phyloP scores from a whole-genome alignment of 805 yeast species.

The Metschnikowia picachoensis region DNA sequence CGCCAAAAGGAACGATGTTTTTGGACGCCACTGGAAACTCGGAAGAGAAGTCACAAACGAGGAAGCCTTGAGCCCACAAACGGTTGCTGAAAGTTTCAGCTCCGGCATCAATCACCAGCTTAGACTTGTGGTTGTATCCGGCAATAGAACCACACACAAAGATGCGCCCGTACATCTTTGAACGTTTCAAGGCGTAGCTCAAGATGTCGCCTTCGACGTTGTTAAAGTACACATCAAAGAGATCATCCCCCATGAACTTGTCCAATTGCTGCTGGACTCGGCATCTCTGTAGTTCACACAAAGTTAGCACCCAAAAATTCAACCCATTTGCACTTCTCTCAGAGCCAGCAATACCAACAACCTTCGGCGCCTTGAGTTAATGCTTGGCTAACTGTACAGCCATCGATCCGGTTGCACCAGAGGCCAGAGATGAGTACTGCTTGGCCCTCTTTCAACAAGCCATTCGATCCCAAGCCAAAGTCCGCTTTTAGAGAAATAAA shows the following conservation, averaged over 20 bases:
- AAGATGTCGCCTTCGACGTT: slow-evolving; percentile 62
- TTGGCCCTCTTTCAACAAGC: slow-evolving; percentile 43
- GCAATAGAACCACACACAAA: slow-evolving; percentile 64
- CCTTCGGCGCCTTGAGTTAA: slow-evolving; percentile 48
- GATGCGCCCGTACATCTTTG: slow-evolving; percentile 41
- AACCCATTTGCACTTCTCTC: slow-evolving; percentile 52
- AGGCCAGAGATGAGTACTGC: slow-evolving; percentile 55
- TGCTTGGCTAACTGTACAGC: slow-evolving; percentile 56
- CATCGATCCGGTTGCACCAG: slow-evolving; percentile 67
- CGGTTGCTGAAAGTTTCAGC: slow-evolving; percentile 45
- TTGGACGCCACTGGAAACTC: slow-evolving; percentile 36
- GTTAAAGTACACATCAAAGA: slow-evolving; percentile 54
- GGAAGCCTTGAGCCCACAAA: slow-evolving; percentile 50
- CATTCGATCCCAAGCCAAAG: slow-evolving; percentile 48
- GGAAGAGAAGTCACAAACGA: slow-evolving; percentile 41
- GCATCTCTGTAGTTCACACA: slow-evolving; percentile 51
- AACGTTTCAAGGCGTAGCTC: slow-evolving; percentile 37
- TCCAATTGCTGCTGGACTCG: slow-evolving; percentile 23
- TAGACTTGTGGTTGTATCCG: slow-evolving; percentile 46
- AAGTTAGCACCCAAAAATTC: slow-evolving; percentile 53
- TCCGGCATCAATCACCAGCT: slow-evolving; percentile 38
- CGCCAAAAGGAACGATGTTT: slow-evolving; percentile 21
- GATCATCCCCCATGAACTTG: slow-evolving; percentile 40
- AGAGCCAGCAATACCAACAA: slow-evolving; percentile 62
- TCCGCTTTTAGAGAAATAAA: slow-evolving; percentile 60